Evolutionary conservation across 306 rosid species (phyloP).

Genomic region (Rubus parviflorus): DNA sequence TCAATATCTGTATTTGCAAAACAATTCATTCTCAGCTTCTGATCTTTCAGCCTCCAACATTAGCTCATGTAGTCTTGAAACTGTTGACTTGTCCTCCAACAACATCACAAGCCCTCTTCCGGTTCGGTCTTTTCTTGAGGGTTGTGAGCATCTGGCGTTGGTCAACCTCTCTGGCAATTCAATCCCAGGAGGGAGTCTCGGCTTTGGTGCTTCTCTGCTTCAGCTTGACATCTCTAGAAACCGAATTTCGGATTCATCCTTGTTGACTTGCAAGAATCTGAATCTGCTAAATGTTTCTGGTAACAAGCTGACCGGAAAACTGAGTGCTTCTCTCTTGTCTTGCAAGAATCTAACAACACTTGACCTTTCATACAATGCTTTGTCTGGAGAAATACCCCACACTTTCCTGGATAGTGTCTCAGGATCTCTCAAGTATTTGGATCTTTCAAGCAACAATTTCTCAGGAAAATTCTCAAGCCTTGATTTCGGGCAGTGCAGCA

Average conservation of each 20-base stretch:
- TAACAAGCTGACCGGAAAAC: constrained; percentile 47
- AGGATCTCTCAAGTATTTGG: constrained; percentile 40
- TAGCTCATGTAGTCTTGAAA: constrained; percentile 39
- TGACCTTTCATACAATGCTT: constrained; percentile 49
- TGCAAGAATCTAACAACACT: constrained; percentile 36
- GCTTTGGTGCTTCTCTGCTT: constrained; percentile 32
- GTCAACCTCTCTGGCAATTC: constrained; percentile 55
- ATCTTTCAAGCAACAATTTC: constrained; percentile 61
- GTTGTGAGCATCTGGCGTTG: constrained; percentile 33
- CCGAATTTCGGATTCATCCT: constrained; percentile 38
- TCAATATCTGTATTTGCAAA: constrained; percentile 33
- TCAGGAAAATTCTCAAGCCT: constrained; percentile 37
- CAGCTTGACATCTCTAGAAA: constrained; percentile 58
- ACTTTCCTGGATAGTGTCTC: constrained; percentile 32
- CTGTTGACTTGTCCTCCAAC: constrained; percentile 61
- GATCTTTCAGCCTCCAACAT: constrained; percentile 24
- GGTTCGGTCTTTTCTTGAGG: constrained; percentile 8
- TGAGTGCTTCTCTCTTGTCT: constrained; percentile 30
- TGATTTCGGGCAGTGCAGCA: constrained; percentile 46
- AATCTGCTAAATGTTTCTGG: constrained; percentile 46
- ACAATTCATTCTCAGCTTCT: constrained; percentile 43
- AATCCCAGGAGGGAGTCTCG: constrained; percentile 31
- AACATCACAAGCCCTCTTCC: constrained; percentile 45
- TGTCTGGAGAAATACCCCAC: constrained; percentile 49
- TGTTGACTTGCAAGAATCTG: constrained; percentile 35